These are phyloP conservation scores for Dichomitus squalens DNA, from an alignment of 1,284 basidiomycete species.

Conservation along the genomic window DNA sequence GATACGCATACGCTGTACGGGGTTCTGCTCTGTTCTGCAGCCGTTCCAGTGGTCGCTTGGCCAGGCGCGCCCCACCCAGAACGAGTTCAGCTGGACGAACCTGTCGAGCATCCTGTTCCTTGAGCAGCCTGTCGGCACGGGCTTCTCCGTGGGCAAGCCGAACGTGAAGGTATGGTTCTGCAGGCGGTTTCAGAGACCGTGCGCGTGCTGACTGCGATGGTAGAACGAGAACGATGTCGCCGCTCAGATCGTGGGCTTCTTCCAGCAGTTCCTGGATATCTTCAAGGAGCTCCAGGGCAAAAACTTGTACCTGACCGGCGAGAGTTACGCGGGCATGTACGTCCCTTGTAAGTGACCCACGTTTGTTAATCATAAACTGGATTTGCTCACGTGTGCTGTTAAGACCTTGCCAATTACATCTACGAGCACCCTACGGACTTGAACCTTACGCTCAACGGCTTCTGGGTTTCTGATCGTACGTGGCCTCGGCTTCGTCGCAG, in stretches of 20 bases:
- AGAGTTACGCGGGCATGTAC: slow-evolving; percentile 71
- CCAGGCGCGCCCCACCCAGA: slow-evolving; percentile 63
- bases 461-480: slow-evolving; percentile 75
- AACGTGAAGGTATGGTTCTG: slow-evolving; percentile 51
- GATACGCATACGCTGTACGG: background rate
- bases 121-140: slow-evolving; percentile 85
- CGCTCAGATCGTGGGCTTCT: slow-evolving; percentile 63
- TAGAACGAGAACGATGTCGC: slow-evolving; percentile 72
- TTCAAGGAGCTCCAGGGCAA: slow-evolving; percentile 72
- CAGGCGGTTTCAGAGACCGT: slow-evolving; percentile 12
- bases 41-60: slow-evolving; percentile 72
- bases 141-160: slow-evolving; percentile 75
- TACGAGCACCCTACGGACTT: slow-evolving; percentile 57
- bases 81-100: slow-evolving; percentile 82
- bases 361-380: background rate
- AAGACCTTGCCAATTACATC: slow-evolving; percentile 77
- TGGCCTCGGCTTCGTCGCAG: background rate
- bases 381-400: background rate
- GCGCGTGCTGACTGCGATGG: background rate
- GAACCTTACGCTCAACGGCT: slow-evolving; percentile 63
- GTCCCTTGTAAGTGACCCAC: slow-evolving; percentile 48
- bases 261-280: slow-evolving; percentile 75
- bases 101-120: slow-evolving; percentile 79
- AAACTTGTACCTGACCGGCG: slow-evolving; percentile 68
- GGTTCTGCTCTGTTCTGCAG: slow-evolving; percentile 35